These are phyloP conservation scores for Verruconis gallopava DNA, from an alignment of 2,329 filamentous ascomycete genomes.

Conservation along the genomic window DNA sequence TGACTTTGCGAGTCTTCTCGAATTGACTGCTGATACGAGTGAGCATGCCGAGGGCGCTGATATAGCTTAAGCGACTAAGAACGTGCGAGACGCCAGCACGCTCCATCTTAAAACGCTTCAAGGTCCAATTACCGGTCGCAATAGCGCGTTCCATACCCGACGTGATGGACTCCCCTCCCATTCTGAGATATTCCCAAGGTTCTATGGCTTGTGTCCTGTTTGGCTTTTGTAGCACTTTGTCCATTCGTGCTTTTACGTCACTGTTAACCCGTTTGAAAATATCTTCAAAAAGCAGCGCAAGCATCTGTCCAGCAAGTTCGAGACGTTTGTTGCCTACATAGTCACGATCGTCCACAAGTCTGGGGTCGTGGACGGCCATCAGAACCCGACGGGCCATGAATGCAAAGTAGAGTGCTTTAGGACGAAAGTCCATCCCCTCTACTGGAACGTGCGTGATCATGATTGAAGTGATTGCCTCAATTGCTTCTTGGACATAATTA, in stretches of 20 bases:
- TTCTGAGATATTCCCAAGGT: constrained; percentile 69
- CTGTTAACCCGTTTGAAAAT: constrained; percentile 90
- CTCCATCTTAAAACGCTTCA: constrained; percentile 99
- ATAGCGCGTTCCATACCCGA: constrained; percentile 91
- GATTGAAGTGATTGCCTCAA: constrained; percentile 84
- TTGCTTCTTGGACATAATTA: constrained; percentile 78
- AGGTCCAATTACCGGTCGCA: constrained; percentile 92
- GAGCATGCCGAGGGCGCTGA: constrained; percentile 98
- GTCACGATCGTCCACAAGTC: constrained; percentile 87
- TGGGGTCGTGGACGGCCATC: constrained; percentile 83
- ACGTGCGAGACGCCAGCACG: constrained; percentile 93
- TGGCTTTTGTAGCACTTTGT: constrained; percentile 90
- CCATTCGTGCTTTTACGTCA: constrained; percentile 83
- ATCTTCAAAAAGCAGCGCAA: constrained; percentile 92
- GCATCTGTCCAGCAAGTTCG: constrained; percentile 84
- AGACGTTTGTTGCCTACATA: constrained; percentile 97
- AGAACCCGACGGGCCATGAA: constrained; percentile 95
- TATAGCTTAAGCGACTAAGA: constrained; percentile 87
- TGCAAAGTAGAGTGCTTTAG: constrained; percentile 92
- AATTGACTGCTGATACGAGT: constrained; percentile 97
- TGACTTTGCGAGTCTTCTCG: constrained; percentile 95
- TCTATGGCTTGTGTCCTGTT: constrained; percentile 82
- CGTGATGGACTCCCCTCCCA: constrained; percentile 77
- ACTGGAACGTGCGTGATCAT: constrained; percentile 93
- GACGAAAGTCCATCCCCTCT: constrained; percentile 80